Evolutionary conservation across 192 early-diverging fungal species (phyloP), one percentile per base, ranked within the genome.

Genomic region (Paraglomus occultum): DNA sequence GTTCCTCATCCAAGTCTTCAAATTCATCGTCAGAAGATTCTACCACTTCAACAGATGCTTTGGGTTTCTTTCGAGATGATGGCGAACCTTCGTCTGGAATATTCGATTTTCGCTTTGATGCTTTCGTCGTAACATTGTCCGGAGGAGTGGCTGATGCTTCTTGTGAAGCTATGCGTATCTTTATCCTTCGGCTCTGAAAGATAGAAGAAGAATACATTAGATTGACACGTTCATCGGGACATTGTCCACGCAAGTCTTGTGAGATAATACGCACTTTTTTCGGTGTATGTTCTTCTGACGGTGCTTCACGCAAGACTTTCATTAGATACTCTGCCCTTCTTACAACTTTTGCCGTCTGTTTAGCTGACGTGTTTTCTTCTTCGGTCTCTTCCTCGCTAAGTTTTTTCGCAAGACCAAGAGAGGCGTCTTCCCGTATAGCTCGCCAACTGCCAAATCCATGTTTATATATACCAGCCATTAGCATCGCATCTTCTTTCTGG

Each of bases 381-480:
- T 73, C 73, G 15, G 54, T 65, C 20, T 65, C 52, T 14, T 75
- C 85, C 40, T 96, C 72, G 72, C 93, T 92, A 71, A 99, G 94
- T 76, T 98, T 99, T 57, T 87, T 85, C 4, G 81, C 59, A 55
- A 99, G 85, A 0, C 90, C 89, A n/a, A 99, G 77, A 0, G 81
- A 73, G 1, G 76, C 31, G 71, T 99, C 96, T 4, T 86, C 84
- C 54, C 92, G 90, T 10, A 99, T 96, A 61, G 81, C 74, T 55
- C 85, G 77, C 96, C 95, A 98, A 64, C 84, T 89, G 12, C 96
- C 95, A 79, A 94, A 96, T 23, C 98, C 98, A 74, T 98, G 88
- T 58, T 84, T 82, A 76, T 94, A 93, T 51, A 99, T 90, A 59
- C 98, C 98, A 38, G 97, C 91, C 17, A 99, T 79, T 40, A 99